Conservation (phyloP, 257 asterid species). For the Solanum corneliomulleri region DNA sequence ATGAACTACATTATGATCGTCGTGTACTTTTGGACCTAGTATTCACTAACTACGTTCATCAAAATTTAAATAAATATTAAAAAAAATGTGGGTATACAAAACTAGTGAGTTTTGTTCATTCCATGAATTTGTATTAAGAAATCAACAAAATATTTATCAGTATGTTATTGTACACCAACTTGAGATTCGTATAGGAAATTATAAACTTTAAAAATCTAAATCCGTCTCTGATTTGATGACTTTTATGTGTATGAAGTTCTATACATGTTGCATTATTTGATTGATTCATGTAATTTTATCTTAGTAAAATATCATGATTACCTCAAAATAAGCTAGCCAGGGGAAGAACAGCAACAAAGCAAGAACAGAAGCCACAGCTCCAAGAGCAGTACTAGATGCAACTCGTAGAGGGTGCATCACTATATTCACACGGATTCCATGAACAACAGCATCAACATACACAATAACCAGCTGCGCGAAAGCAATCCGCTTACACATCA, state of each 20-base stretch:
- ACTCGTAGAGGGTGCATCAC: conserved; percentile 36
- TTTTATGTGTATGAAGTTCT: no score
- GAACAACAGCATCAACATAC: conserved; percentile 19
- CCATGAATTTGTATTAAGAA: background rate
- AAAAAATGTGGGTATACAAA: background rate
- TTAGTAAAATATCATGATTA: background rate
- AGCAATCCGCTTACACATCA: conserved; percentile 44
- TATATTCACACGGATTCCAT: background rate
- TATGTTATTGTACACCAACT: no score
- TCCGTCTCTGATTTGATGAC: no score
- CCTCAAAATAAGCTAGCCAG: conserved; percentile 32
- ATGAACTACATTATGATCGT: background rate
- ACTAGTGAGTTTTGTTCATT: background rate
- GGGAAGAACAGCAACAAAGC: conserved; percentile 49
- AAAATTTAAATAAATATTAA: no score
- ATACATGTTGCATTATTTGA: background rate
- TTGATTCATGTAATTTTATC: background rate
- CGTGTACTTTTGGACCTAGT: background rate
- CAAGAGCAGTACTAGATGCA: conserved; percentile 41
- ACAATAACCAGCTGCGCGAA: conserved; percentile 57
- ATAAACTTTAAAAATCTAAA: background rate
- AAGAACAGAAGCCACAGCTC: conserved; percentile 36
- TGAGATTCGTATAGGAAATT: background rate
- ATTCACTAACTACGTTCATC: background rate
- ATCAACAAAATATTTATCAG: no score